These are phyloP conservation scores for Sporothrix humicola DNA, from an alignment of 2,329 filamentous ascomycete genomes.

Conservation along the genomic window DNA sequence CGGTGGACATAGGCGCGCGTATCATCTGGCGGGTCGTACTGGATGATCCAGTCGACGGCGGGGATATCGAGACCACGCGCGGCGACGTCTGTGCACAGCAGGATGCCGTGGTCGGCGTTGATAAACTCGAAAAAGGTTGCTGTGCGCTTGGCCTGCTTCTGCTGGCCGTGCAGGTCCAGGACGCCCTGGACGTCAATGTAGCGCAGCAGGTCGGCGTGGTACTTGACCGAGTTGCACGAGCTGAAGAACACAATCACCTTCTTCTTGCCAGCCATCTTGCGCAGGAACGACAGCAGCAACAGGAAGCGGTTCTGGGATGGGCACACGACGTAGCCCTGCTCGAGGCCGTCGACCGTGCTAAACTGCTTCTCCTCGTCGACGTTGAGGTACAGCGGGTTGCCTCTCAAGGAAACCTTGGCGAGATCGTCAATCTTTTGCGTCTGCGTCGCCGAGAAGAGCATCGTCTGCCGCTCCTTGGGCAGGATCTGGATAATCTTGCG, in stretches of 20 bases:
- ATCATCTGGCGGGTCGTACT: conserved; percentile 94
- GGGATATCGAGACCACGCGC: conserved; percentile 93
- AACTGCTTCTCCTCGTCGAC: conserved; percentile 80
- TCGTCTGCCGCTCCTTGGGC: conserved; percentile 86
- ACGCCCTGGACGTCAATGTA: conserved; percentile 84
- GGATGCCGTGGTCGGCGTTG: conserved; percentile 75
- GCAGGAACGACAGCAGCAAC: conserved; percentile 91
- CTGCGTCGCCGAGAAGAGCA: conserved; percentile 98
- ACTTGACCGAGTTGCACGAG: conserved; percentile 91
- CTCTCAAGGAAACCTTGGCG: conserved; percentile 87
- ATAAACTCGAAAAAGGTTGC: conserved; percentile 97
- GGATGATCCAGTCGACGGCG: conserved; percentile 93
- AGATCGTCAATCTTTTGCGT: conserved; percentile 98
- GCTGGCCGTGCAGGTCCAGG: conserved; percentile 87
- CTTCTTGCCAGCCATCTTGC: conserved; percentile 91
- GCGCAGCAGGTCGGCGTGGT: conserved; percentile 93
- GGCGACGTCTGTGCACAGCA: conserved; percentile 97
- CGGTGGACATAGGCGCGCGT: conserved; percentile 93
- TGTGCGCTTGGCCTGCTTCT: conserved; percentile 94
- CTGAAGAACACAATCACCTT: conserved; percentile 98
- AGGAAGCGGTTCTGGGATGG: conserved; percentile 93
- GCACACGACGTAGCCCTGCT: conserved; percentile 95
- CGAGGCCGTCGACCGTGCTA: conserved; percentile 89
- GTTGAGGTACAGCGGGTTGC: conserved; percentile 94
- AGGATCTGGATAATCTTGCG: conserved; percentile 93